Evolutionary conservation across 805 yeast genomes (phyloP), one percentile per base, ranked within the genome.

Genomic region (Saitoella complicata): DNA sequence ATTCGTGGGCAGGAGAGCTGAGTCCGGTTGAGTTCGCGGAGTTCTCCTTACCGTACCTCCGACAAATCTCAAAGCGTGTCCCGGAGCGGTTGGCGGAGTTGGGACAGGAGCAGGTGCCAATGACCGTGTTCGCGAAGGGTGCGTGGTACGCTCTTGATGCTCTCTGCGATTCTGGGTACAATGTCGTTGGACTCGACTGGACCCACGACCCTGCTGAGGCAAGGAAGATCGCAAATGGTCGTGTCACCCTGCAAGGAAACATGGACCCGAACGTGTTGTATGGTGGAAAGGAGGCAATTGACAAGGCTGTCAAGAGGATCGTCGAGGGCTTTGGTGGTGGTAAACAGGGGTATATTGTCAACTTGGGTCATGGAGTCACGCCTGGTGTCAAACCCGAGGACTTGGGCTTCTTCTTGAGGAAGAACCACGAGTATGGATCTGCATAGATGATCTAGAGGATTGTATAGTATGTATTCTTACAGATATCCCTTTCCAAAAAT

Each of bases 281-380:
- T 60, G 98, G 98, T 10, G 70, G 91, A 3, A 75, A 79, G 45
- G 95, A 82, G 60, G 69, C 71, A 33, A 91, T 91, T 53, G 68
- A 88, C 13, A 61, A 69, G 50, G 86, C 86, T 64, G 94, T 83
- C 11, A 82, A 82, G 64, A 71, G 70, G 51, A 91, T 91, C 98
- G 80, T 91, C 49, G 60, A 69, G 47, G 94, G 87, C 5, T 91
- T 91, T 59, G 91, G 91, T 11, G 94, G 94, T 39, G 95, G 95
- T 21, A 85, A 85, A 62, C 76, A 82, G 58, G 73, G 80, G 56
- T 91, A 91, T 65, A 88, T 91, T 53, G 79, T 88, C 54, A 91
- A 91, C 67, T 82, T 91, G 58, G 98, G 98, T 40, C 98, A 91
- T 56, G 98, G 98, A 12, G 91, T 98, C 21, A 96, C 86, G 60